Base-by-base conservation (phyloP, 805 yeast species). In the Wickerhamiella parazyma region DNA sequence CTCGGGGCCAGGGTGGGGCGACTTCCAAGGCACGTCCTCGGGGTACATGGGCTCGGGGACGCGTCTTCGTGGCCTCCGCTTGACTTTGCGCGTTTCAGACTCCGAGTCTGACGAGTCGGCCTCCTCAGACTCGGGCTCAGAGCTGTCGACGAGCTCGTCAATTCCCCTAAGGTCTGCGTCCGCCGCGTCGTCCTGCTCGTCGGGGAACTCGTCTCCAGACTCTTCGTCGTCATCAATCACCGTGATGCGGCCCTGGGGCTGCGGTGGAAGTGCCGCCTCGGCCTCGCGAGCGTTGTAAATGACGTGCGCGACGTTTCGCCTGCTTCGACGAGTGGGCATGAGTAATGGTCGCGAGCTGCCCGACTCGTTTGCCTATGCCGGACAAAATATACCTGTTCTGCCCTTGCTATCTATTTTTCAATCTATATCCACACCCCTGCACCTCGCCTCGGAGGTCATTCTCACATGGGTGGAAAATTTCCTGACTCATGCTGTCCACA, bases 21-120 rank as follows among this genome's bases (percentile, higher is more conserved):
- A 40, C 25, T 50, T 45, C 53, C 58, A 54, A 3, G 52, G 52
- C 18, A 58, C 53, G 40, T 61, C 63, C 39, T 61, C 63, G 11
- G 61, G 60, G 37, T 39, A 39, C 20, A 52, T 45, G 26, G 51
- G 47, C 18, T 45, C 20, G 43, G 46, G 17, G 48, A 38, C 35
- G 48, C 29, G 45, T 43, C 38, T 46, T 43, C 8, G 21, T 16
- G 43, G 38, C 45, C 43, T 31, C 21, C 34, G 11, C 29, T 16
- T 22, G 41, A n/a, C 14, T 16, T 16, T 18, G n/a, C 22, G 8
- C 19, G 34, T 19, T 26, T 38, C 39, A n/a, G 14, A 10, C 33
- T 26, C 45, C 4, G 33, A 11, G 24, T 22, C 41, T 2, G 16
- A 8, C 12, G 25, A 5, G 9, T 11, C 33, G 11, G 14, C 38